Evolutionary conservation across 306 rosid species (phyloP).

Genomic region (Inga leiocalycina): DNA sequence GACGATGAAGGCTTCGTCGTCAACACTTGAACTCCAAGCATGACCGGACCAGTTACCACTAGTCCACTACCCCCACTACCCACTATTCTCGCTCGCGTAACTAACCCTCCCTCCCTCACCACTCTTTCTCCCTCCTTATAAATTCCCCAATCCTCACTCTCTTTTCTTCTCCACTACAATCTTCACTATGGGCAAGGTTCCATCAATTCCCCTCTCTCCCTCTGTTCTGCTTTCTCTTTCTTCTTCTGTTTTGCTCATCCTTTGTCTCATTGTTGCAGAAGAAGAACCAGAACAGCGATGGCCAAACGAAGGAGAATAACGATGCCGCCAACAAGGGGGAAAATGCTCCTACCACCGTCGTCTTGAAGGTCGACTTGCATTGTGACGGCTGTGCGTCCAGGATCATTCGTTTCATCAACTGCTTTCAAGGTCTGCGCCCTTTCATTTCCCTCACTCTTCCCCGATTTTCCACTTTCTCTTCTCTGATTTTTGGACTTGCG

Average conservation of each 20-base stretch:
- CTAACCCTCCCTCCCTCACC: neutral
- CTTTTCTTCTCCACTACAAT: neutral
- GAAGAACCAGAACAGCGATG: neutral
- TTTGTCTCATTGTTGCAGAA: slow-evolving; percentile 41
- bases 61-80: neutral
- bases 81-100: neutral
- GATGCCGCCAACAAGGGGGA: slow-evolving; percentile 47
- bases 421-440: slow-evolving; percentile 44
- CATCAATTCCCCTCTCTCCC: neutral
- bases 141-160: neutral
- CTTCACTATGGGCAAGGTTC: slow-evolving; percentile 37
- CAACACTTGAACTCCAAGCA: neutral
- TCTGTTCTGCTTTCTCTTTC: neutral
- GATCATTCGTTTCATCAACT: slow-evolving; percentile 42
- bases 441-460: neutral
- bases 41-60: neutral
- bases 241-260: neutral
- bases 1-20: neutral
- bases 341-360: slow-evolving; percentile 35
- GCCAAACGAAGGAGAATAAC: slow-evolving; percentile 19
- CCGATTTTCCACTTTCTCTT: neutral
- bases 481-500: neutral
- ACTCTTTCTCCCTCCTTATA: too few relatives aligned
- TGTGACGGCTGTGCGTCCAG: slow-evolving; percentile 80
- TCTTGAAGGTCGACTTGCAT: slow-evolving; percentile 68